Evolutionary conservation across 1,139 yeast species (phyloP).

Genomic region (Meyerozyma athensensis): DNA sequence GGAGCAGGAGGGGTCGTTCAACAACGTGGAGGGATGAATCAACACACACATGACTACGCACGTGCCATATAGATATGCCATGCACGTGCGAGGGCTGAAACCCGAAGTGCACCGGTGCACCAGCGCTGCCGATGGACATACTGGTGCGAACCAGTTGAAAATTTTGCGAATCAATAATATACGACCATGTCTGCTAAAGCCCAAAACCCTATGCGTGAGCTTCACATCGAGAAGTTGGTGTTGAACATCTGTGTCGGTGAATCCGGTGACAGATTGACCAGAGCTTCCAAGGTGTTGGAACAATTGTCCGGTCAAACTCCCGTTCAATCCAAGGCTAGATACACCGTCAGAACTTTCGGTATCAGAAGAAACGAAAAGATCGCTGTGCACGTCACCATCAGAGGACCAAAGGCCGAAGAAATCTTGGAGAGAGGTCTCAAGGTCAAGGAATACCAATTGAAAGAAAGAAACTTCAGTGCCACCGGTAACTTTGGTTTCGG

Average conservation of each 20-base stretch:
- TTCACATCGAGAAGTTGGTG: conserved; percentile 98
- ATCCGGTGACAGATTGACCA: conserved; percentile 99
- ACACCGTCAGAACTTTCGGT: conserved; percentile 99
- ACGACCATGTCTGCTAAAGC: conserved; percentile 28
- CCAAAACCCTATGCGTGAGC: conserved; percentile 87
- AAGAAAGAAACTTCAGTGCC: conserved; percentile 88
- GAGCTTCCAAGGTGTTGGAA: conserved; percentile 99
- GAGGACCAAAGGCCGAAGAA: conserved; percentile 99
- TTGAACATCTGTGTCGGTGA: conserved; percentile 99
- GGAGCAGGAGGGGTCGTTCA: conserved; percentile 83
- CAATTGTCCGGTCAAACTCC: conserved; percentile 99
- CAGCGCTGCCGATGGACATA: neutral
- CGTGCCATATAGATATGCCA: conserved; percentile 1
- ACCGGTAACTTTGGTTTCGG: conserved; percentile 99
- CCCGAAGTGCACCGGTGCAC: conserved; percentile 3
- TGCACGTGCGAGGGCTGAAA: conserved; percentile 1
- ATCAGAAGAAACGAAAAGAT: conserved; percentile 99
- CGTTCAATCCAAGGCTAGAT: conserved; percentile 99
- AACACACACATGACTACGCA: neutral
- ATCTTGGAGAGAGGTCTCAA: conserved; percentile 99
- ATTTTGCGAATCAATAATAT: conserved; percentile 1
- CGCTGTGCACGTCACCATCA: conserved; percentile 98
- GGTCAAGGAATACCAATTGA: conserved; percentile 99
- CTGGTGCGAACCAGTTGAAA: neutral
- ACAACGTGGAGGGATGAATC: conserved; percentile 66